A percentile compares a stretch with the other conserved stretches of the same genome.
These are phyloP conservation scores for Pseudognaphalium luteoalbum DNA, from an alignment of 129 eudicot genomes.

Conservation along the genomic window DNA sequence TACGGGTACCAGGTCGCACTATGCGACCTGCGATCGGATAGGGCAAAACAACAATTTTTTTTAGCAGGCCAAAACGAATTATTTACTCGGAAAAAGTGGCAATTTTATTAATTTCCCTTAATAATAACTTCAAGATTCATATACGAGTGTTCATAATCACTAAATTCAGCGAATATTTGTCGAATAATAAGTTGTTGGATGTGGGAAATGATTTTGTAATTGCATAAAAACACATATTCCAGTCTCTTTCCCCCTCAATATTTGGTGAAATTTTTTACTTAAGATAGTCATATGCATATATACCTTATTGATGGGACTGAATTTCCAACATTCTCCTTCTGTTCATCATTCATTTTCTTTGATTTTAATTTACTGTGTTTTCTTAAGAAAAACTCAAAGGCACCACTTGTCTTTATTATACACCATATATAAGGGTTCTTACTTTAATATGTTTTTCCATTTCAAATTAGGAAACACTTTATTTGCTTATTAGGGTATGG, in stretches of 20 bases:
- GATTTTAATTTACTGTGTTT: constrained; percentile 23
- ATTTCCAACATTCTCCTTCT: constrained; percentile 45
- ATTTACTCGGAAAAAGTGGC: too few relatives aligned
- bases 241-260: constrained; percentile 30
- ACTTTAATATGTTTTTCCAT: constrained; percentile 16
- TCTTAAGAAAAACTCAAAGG: constrained; percentile 39
- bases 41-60: too few relatives aligned
- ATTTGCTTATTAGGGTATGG: constrained; percentile 19
- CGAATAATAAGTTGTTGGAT: constrained; percentile 33
- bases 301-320: constrained; percentile 39
- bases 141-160: constrained; percentile 33
- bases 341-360: constrained; percentile 38
- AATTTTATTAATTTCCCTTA: too few relatives aligned
- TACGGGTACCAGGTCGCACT: too few relatives aligned
- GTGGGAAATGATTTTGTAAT: constrained; percentile 31
- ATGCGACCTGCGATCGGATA: too few relatives aligned
- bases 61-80: too few relatives aligned
- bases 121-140: background rate
- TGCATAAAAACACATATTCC: constrained; percentile 38
- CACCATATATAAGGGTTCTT: constrained; percentile 20
- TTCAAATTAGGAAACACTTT: constrained; percentile 27
- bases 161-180: constrained; percentile 38
- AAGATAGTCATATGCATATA: constrained; percentile 37
- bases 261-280: constrained; percentile 28
- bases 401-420: constrained; percentile 25